Base-by-base conservation (phyloP, 106 monocot genomes). In the Amphibolis antarctica region DNA sequence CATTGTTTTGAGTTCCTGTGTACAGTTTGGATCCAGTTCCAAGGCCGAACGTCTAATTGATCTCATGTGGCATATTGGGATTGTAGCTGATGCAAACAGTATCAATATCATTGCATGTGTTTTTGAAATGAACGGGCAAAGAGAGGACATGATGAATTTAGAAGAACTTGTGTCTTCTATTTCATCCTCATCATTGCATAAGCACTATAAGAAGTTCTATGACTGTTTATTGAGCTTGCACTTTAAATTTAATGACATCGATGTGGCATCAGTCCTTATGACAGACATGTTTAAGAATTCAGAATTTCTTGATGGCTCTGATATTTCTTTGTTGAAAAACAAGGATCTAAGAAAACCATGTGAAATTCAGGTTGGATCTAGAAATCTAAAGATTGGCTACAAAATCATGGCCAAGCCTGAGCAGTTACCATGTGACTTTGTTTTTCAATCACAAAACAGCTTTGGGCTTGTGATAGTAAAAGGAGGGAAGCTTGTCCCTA, bases 211-310 rank as follows among this genome's bases (percentile, higher is more conserved):
- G 17, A 63, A 75, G 54, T 87, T 87, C 47, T 91, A 90, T 62
- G 87, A 87, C 28, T 73, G 74, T 69, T 67, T 91, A 58, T 53
- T 98, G 62, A 85, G 70, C 64, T 75, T 90, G 59, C 87, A 91
- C 48, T 91, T 98, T 58, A 98, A 79, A 71, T 87, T 78, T 64
- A 78, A 83, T 69, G 90, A 98, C 74, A 52, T 90, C 24, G 72
- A 85, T 76, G 72, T 85, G 55, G 96, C 96, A 54, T 69, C 76
- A 53, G 57, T 77, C 13, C 76, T 91, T 65, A 51, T 90, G 48
- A 48, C 84, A 48, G 74, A 77, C 58, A 66, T 90, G 49, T 77
- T 73, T 73, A 27, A 28, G 22, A 72, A 54, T 18, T 55, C 75
- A 12, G 76, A 68, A n/a, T 54, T 51, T 49, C 12, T 63, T 65